Base-by-base conservation (phyloP, 306 rosid genomes). In the Sechiopsis laciniata region DNA sequence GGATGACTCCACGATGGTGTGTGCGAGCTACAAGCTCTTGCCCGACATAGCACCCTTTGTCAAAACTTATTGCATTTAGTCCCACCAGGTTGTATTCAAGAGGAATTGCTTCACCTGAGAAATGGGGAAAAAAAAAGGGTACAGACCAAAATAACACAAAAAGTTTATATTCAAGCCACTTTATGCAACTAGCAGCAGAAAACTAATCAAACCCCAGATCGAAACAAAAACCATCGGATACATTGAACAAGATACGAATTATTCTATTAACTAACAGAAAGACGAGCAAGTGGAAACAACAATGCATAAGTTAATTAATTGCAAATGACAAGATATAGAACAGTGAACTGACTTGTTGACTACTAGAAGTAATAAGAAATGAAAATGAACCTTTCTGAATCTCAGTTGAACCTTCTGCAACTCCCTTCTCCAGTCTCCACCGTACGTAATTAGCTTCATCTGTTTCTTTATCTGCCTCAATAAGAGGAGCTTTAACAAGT, bases 41-140 rank as follows among this genome's bases (percentile, higher is more conserved):
- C 60, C 98, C 98, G 11, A 94, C 87, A 70, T 94, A 90, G 76
- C 98, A 94, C 55, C 96, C 98, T 87, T 94, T 94, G 77, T 94
- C 96, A 64, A 94, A 94, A 87, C 96, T 94, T 78, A 90, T 83
- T 74, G 97, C 96, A 66, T 89, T 90, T 77, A 94, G 89, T 68
- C 87, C 96, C 68, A 71, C 98, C 84, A 94, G 79, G 80, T 90
- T 94, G 82, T 90, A 94, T 81, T 94, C 98, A 3, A 88, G 97
- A 6, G 96, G 97, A 60, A 90, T 83, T 57, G 97, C 94, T 80
- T 90, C 97, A 59, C 96, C 97, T 94, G 79, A 56, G 46, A 73
- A 67, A 77, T 69, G 15, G n/a, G n/a, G n/a, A n/a, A 10, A n/a
- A 29, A 2, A 54, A 8, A 54, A 24, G 32, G 54, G 21, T 37